These are phyloP conservation scores for Ophiostoma novo-ulmi DNA, from an alignment of 2,329 filamentous ascomycete genomes.

Conservation along the genomic window DNA sequence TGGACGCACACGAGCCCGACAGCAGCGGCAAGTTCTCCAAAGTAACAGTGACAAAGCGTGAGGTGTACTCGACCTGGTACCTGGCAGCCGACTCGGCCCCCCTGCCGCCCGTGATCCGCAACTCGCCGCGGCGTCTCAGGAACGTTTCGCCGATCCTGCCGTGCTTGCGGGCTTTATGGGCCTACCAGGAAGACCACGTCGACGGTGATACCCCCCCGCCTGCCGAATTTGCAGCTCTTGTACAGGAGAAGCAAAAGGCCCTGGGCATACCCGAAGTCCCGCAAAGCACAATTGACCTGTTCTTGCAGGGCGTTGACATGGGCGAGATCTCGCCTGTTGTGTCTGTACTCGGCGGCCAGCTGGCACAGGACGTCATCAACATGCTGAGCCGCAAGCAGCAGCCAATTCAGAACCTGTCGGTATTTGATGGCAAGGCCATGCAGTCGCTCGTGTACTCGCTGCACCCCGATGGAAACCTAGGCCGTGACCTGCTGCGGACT, in stretches of 20 bases:
- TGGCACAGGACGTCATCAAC: constrained; percentile 96
- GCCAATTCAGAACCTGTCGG: constrained; percentile 88
- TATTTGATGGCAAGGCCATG: constrained; percentile 82
- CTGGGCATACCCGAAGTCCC: constrained; percentile 65
- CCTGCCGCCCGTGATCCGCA: constrained; percentile 64
- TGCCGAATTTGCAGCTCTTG: constrained; percentile 68
- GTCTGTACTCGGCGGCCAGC: constrained; percentile 80
- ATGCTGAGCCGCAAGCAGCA: constrained; percentile 87
- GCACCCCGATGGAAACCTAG: constrained; percentile 50
- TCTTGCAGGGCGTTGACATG: constrained; percentile 73
- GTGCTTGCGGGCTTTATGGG: constrained; percentile 85
- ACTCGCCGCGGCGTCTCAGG: constrained; percentile 62
- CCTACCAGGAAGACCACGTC: constrained; percentile 61
- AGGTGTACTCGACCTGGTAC: constrained; percentile 81
- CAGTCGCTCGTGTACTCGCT: constrained; percentile 75
- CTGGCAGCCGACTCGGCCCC: constrained; percentile 73
- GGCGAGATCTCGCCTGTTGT: constrained; percentile 81
- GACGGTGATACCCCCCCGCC: constrained; percentile 39
- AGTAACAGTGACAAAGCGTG: constrained; percentile 86
- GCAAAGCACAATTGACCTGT: constrained; percentile 70
- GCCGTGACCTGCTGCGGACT: constrained; percentile 25
- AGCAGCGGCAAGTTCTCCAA: constrained; percentile 38
- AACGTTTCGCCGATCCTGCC: constrained; percentile 80
- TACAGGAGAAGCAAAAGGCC: constrained; percentile 71
- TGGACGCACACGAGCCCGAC: constrained; percentile 65